Evolutionary conservation across 331 rosid species (phyloP), one percentile per base, ranked within the genome.

Genomic region (Prunus yedoensis): DNA sequence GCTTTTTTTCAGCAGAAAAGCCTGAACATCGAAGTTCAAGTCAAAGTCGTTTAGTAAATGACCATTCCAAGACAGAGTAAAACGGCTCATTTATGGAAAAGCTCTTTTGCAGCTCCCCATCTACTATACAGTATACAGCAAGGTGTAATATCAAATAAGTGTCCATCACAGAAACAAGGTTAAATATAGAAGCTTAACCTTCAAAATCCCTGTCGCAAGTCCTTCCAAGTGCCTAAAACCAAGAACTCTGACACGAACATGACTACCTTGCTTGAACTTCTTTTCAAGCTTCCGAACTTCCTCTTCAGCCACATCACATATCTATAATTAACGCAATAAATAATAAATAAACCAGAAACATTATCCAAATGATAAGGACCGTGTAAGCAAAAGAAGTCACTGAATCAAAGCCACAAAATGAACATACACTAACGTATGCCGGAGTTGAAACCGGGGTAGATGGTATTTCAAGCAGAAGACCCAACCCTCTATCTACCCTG

Each of bases 141-240:
- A 62, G 17, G 64, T 23, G 20, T 15, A 25, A 25, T 4, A 49
- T 17, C 27, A 41, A 30, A 56, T 1, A 50, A 35, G 71, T 52
- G 23, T 74, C 41, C 25, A 2, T 57, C 51, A 30, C 52, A 13
- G 4, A n/a, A 50, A 28, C 32, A 66, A 66, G 43, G 70, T 60
- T 51, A 46, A 76, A 5, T 9, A 54, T 23, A 15, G 11, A 74
- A 63, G 43, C 66, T 72, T 69, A 71, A 94, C 99, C 97, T 95
- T 95, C 87, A 91, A 85, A 76, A 77, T 87, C 77, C 99, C 97
- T 10, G 91, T 90, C 15, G 97, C 97, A 82, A 95, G 87, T 56
- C 99, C 99, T 83, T 95, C 99, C 86, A 95, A 88, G 78, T 87
- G 90, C 87, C 91, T 90, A 71, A 90, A 88, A 77, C 95, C 97